Evolutionary conservation across 306 rosid genomes (phyloP), one percentile per base, ranked within the genome.

Genomic region (Heteromeles arbutifolia): DNA sequence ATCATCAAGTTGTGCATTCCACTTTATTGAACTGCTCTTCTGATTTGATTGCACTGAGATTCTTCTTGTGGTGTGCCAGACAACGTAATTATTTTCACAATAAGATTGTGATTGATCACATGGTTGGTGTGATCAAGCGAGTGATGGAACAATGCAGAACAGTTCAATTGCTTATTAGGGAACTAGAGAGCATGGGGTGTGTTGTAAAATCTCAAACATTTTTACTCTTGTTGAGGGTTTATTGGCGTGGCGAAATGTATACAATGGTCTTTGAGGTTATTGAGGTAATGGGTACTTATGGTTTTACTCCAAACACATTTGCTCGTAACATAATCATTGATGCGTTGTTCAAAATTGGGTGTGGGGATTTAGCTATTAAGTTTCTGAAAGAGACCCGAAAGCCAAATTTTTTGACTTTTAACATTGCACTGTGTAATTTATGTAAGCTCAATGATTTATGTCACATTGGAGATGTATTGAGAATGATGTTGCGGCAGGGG

Each of bases 341-440:
- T 73, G 82, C 78, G n/a, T 74, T 72, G 24, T 88, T 88, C 77
- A 90, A 80, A 77, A 81, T 66, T 63, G 85, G 83, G 1, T 73
- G 58, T 56, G 75, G 77, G 8, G 72, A 77, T 74, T 62, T 66
- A 14, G 87, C 93, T 45, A 25, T 85, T 29, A 63, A 68, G 56
- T 82, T 84, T 69, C 79, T 83, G 67, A 67, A 77, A 67, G 75
- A 88, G 67, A 83, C 74, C 0, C 54, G 18, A 53, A 15, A 57
- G 59, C 91, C 91, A 17, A 90, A 85, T 45, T 90, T 86, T 78
- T 79, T 85, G 73, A 85, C 93, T 39, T 90, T 82, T 78, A 78
- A 81, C 73, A 80, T 79, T 69, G 84, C 87, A 8, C 68, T 90
- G 59, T 28, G 74, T 48, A 85, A 86, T 76, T 84, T 88, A 21